Evolutionary conservation across 805 yeast species (phyloP), one percentile per base, ranked within the genome.

Genomic region (Metschnikowia drakensbergensis): DNA sequence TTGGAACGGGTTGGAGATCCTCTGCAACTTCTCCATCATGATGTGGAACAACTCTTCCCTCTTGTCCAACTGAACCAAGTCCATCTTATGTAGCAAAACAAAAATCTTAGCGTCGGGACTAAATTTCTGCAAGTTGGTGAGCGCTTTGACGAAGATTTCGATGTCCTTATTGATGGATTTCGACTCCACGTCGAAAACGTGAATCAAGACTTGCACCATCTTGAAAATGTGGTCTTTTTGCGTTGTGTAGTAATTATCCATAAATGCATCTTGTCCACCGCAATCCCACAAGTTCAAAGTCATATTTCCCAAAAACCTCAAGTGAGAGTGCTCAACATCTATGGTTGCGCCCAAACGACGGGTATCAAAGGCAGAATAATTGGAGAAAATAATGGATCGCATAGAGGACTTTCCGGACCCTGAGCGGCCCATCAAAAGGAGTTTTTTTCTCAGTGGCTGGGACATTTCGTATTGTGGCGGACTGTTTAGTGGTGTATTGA

Each of bases 391-490:
- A 52, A 94, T 92, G 40, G 96, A 88, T 58, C 98, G 76, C 99
- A 94, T 94, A 1, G 97, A 90, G 3, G 97, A 89, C 66, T 94
- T 94, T 1, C 99, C 99, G 4, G 97, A 88, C 38, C 99, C 98
- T 27, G 96, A 85, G 39, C 98, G 85, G 69, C 98, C 97, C 87
- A 82, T 69, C 34, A 73, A 58, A 34, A 75, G 65, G 44, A 72
- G 67, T 59, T 73, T 73, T 62, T 73, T 72, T 29, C 76, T 45
- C 8, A 57, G 54, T 5, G 58, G 50, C 40, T 49, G 58, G 23
- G 60, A 57, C 58, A 55, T 40, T 31, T 40, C 23, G n/a, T 23
- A 22, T 31, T 29, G 6, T 23, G n/a, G 29, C 11, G 33, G 32
- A 37, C 17, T 37, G 32, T 8, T 37, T 23, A 13, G 22, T 40